phyloP scores from a whole-genome alignment of 345 rosid species.

The Pugionium cornutum region DNA sequence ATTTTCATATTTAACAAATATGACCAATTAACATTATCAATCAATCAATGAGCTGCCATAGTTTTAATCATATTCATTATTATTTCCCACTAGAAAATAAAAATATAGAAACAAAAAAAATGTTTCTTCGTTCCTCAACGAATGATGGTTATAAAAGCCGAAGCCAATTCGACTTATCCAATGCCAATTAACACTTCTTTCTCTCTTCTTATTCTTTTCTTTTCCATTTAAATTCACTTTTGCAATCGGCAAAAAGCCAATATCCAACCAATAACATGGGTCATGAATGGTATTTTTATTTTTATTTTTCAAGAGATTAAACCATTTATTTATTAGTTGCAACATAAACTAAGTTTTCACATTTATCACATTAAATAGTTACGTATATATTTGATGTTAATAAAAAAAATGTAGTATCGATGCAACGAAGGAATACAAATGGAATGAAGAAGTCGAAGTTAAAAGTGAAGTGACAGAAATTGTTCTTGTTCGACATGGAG shows the following conservation, averaged over 20 bases:
- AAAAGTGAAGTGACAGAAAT: constrained; percentile 38
- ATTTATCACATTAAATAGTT: not conserved
- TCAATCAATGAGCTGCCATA: constrained; percentile 33
- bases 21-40: not conserved
- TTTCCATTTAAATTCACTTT: too few relatives aligned
- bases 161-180: constrained; percentile 8
- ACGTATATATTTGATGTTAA: not conserved
- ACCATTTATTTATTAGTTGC: not conserved
- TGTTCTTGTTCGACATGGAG: constrained; percentile 47
- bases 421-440: constrained; percentile 31
- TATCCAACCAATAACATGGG: constrained; percentile 30
- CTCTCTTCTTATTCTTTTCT: constrained; percentile 7
- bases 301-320: not conserved
- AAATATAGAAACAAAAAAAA: not conserved
- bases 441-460: constrained; percentile 32
- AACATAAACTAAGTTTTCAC: not conserved
- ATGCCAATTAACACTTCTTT: not conserved
- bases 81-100: not conserved
- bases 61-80: constrained; percentile 16
- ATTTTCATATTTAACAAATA: constrained; percentile 3
- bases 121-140: not conserved
- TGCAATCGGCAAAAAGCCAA: constrained; percentile 4
- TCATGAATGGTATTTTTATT: constrained; percentile 34
- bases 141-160: constrained; percentile 29
- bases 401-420: constrained; percentile 23